Base-by-base conservation (phyloP, 2,329 filamentous ascomycete species). In the Penicillium thymicola region DNA sequence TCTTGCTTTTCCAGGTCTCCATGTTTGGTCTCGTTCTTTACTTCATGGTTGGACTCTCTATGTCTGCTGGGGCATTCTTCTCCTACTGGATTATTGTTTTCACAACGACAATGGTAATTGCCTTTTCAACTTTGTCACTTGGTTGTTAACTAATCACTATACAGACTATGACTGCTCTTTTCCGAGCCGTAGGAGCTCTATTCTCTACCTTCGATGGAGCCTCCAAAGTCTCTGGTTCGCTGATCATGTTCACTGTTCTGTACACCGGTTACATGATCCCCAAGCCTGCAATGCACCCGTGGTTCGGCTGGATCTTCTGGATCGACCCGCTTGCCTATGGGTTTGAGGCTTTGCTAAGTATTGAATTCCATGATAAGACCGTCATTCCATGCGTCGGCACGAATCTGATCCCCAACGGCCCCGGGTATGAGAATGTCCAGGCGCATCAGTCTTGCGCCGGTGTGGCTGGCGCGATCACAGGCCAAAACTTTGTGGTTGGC, bases 1-100 rank as follows among this genome's bases (percentile, higher is more conserved):
- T 83, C 5, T 78, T 86, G 50, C 75, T 87, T 13, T 78, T 86
- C 59, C 86, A 89, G 63, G 76, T 87, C 16, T 78, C 80, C 0
- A 71, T 76, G 0, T 89, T 89, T 61, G 76, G 79, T 2, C 6
- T 89, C 0, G 76, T 85, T 0, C 59, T 85, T 0, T 88, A 88
- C 71, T 89, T 86, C 61, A 86, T 88, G 84, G 81, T 81, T 14
- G 82, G 82, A 0, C 71, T 88, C 25, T 80, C 78, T 5, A 68
- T 69, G 41, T 72, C 75, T 0, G 84, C 85, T 0, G 75, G 66
- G 0, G 72, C 77, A 0, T 88, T 87, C 73, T 87, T 89, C 64
- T 86, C 84, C 0, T 86, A 80, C 63, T 87, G 82, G 82, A 57
- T 82, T 21, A 51, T 85, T 10, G 65, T 85, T 0, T 73, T 84